Evolutionary conservation across 768 basidiomycete genomes (phyloP).

Genomic region (Hydnum rufescens): DNA sequence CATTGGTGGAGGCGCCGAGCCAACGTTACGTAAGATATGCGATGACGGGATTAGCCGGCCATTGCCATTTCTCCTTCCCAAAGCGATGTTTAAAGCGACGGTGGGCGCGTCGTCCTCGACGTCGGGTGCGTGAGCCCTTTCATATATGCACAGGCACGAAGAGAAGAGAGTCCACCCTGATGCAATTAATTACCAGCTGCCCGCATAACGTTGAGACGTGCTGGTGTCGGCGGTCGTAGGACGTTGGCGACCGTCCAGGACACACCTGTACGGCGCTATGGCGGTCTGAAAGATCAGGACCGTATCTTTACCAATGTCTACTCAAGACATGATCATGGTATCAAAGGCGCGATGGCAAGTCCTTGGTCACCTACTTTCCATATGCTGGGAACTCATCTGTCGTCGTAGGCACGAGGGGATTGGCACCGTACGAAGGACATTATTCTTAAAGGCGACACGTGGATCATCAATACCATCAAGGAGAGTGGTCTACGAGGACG

Average conservation of each 20-base stretch:
- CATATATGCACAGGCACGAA: neutral
- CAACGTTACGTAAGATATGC: no score
- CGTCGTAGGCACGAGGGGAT: slow-evolving; percentile 65
- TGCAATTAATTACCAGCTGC: neutral
- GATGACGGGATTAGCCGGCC: no score
- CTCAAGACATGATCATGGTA: slow-evolving; percentile 69
- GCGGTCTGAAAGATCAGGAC: slow-evolving; percentile 87
- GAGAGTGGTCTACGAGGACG: slow-evolving; percentile 89
- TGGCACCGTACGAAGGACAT: slow-evolving; percentile 99
- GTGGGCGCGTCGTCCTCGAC: neutral
- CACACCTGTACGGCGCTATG: slow-evolving; percentile 78
- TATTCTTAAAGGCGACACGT: slow-evolving; percentile 80
- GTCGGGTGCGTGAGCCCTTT: neutral
- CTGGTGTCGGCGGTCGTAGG: neutral
- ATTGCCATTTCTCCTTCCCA: no score
- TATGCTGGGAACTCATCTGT: neutral
- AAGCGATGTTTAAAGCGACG: neutral
- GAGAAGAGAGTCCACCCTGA: neutral
- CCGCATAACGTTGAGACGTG: neutral
- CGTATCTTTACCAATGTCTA: slow-evolving; percentile 87
- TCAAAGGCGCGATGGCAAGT: slow-evolving; percentile 80
- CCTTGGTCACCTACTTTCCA: neutral
- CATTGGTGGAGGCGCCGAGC: no score
- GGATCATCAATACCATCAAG: slow-evolving; percentile 94
- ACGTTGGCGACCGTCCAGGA: slow-evolving; percentile 54